A percentile compares a stretch with the other conserved stretches of the same genome.
Evolutionary conservation across 2,329 filamentous ascomycete species (phyloP).

Genomic region (Talaromyces sp.): DNA sequence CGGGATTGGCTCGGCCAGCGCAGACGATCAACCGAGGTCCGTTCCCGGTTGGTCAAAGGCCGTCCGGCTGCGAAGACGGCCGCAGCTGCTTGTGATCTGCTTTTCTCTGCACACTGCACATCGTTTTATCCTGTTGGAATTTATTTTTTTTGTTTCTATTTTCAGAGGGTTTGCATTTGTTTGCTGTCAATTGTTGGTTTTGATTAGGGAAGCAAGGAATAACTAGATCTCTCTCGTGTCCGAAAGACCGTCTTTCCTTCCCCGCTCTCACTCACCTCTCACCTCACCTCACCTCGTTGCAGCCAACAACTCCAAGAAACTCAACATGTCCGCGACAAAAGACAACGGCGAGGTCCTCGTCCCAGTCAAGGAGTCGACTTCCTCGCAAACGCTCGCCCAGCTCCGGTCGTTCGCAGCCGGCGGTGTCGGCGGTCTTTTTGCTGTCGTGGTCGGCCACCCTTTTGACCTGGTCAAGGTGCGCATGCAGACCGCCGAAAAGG

Average conservation of each 20-base stretch:
- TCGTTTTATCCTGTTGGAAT: neutral
- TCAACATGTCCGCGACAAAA: neutral
- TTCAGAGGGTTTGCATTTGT: neutral
- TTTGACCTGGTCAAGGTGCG: constrained; percentile 98
- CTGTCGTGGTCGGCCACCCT: constrained; percentile 89
- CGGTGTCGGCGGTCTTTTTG: constrained; percentile 89
- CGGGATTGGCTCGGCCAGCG: neutral
- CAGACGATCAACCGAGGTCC: neutral
- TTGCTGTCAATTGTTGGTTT: neutral
- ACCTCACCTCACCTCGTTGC: neutral
- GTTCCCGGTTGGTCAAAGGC: neutral
- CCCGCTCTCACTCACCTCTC: neutral
- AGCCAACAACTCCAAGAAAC: neutral
- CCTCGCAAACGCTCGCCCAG: constrained; percentile 50
- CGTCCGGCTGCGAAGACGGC: neutral
- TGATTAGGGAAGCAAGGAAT: neutral
- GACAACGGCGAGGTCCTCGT: constrained; percentile 7
- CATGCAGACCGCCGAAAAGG: constrained; percentile 90
- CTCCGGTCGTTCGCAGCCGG: constrained; percentile 82
- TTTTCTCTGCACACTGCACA: neutral
- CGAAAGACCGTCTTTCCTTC: neutral
- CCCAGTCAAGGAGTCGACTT: constrained; percentile 4
- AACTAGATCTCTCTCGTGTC: too few species aligned
- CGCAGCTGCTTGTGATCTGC: neutral
- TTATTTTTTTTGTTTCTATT: neutral